Conservation (phyloP, 257 asterid species). For the Solanum infundibuliforme region DNA sequence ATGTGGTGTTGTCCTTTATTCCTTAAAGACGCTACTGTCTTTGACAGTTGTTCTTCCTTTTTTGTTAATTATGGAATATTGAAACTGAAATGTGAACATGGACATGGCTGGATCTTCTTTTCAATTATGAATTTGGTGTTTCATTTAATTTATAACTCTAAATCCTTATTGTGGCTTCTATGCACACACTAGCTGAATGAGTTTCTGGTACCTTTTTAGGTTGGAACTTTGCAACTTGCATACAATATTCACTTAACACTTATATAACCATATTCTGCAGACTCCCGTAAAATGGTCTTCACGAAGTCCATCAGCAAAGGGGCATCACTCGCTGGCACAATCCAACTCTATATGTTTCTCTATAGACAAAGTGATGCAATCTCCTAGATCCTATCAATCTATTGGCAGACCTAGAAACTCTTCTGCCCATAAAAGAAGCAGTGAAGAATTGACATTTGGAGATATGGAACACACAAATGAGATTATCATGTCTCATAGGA, state of each 20-base stretch:
- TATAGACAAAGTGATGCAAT: slow-evolving; percentile 5
- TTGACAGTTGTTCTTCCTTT: neutral
- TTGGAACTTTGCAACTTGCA: neutral
- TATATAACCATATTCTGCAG: slow-evolving; percentile 18
- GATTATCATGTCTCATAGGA: slow-evolving; percentile 26
- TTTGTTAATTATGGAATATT: neutral
- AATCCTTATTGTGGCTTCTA: neutral
- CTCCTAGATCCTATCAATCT: slow-evolving; percentile 27
- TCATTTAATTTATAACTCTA: neutral
- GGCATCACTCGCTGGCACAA: slow-evolving; percentile 1
- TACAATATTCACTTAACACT: neutral
- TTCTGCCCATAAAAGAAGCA: slow-evolving; percentile 47
- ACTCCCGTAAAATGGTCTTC: slow-evolving; percentile 30
- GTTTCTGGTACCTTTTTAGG: neutral
- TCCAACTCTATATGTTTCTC: neutral
- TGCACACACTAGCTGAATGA: neutral
- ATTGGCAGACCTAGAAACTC: slow-evolving; percentile 15
- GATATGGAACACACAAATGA: slow-evolving; percentile 29
- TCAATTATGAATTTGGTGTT: neutral
- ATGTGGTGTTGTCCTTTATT: neutral
- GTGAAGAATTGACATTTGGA: slow-evolving; percentile 21
- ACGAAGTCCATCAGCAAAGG: slow-evolving; percentile 31
- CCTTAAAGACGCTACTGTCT: neutral
- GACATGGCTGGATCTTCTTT: neutral
- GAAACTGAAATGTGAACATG: neutral